Evolutionary conservation across 164 flowering plant species (phyloP), one percentile per base, ranked within the genome.

Genomic region (Amborella trichopoda): DNA sequence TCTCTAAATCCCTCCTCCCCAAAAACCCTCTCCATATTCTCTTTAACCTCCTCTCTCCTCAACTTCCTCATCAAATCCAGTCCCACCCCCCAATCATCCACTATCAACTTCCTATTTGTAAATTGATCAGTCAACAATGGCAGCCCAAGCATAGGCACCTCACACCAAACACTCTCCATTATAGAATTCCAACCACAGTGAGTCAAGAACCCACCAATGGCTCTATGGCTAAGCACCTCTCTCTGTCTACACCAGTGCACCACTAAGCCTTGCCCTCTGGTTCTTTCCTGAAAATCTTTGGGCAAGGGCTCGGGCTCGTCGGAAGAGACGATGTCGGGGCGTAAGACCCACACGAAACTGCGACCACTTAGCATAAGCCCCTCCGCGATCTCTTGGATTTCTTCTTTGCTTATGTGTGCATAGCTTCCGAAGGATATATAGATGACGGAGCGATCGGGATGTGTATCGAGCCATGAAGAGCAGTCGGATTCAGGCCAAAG

Each of bases 151-250:
- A 82, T 24, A 0, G 93, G 84, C 0, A 78, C 72, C 0, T 34
- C 48, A 39, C 73, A 71, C 93, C 81, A 78, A 3, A 74, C 54
- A 24, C 83, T 75, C 41, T 84, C 95, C 23, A 82, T 26, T 11
- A 75, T 65, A 0, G 95, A 88, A 42, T 81, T 87, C 91, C 94
- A 79, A 11, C 94, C 91, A 22, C 86, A 81, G 49, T 87, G 96
- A 0, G 84, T 77, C 28, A 87, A 47, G 53, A 87, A 83, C 50
- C 91, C 96, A 32, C 91, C 88, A 6, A 78, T 50, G 0, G 86
- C 73, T 3, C 66, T 73, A 52, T 80, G 81, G 8, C 66, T 38
- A 43, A 88, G 18, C 23, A 81, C 87, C 3, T 27, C 44, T 2
- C 20, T 73, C 45, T 88, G 95, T 24, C 56, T 25, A 47, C 95